A percentile compares a stretch with the other conserved stretches of the same genome.
These are phyloP conservation scores for Irpex sp. DNA, from an alignment of 1,284 basidiomycete genomes.

Conservation along the genomic window DNA sequence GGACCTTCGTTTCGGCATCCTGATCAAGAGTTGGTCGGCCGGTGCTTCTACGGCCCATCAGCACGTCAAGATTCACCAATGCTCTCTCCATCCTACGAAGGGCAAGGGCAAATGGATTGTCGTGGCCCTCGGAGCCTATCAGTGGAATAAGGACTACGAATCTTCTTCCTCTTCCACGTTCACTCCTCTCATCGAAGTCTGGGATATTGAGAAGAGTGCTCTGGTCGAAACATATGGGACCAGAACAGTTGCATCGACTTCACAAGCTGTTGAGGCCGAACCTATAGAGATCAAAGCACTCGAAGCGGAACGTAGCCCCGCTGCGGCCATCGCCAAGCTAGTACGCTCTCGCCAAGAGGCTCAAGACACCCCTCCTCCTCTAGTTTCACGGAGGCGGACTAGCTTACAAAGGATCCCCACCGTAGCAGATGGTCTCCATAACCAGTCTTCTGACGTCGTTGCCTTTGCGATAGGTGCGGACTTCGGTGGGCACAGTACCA, in stretches of 20 bases:
- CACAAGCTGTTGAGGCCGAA: slow-evolving; percentile 44
- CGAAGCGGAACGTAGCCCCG: slow-evolving; percentile 59
- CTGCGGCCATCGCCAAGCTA: slow-evolving; percentile 61
- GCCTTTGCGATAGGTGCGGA: slow-evolving; percentile 66
- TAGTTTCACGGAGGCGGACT: slow-evolving; percentile 17
- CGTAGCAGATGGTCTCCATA: slow-evolving; percentile 34
- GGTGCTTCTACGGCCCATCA: slow-evolving; percentile 53
- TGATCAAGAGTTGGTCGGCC: slow-evolving; percentile 84
- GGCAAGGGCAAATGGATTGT: slow-evolving; percentile 89
- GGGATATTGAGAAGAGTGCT: slow-evolving; percentile 71
- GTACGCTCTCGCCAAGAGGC: slow-evolving; percentile 44
- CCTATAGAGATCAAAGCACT: slow-evolving; percentile 45
- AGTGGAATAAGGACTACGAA: background rate
- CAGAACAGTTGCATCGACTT: slow-evolving; percentile 33
- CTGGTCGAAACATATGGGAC: slow-evolving; percentile 71
- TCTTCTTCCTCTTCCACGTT: slow-evolving; percentile 24
- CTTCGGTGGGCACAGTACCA: slow-evolving; percentile 61
- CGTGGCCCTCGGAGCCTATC: slow-evolving; percentile 61
- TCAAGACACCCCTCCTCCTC: slow-evolving; percentile 13
- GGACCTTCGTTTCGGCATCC: slow-evolving; percentile 93
- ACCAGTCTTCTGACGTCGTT: slow-evolving; percentile 53
- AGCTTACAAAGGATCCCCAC: slow-evolving; percentile 21
- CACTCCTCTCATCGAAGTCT: slow-evolving; percentile 65
- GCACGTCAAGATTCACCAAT: slow-evolving; percentile 62
- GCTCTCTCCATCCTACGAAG: slow-evolving; percentile 79